phyloP scores from a whole-genome alignment of 805 yeast genomes.

The Kodamaea kakaduensis region DNA sequence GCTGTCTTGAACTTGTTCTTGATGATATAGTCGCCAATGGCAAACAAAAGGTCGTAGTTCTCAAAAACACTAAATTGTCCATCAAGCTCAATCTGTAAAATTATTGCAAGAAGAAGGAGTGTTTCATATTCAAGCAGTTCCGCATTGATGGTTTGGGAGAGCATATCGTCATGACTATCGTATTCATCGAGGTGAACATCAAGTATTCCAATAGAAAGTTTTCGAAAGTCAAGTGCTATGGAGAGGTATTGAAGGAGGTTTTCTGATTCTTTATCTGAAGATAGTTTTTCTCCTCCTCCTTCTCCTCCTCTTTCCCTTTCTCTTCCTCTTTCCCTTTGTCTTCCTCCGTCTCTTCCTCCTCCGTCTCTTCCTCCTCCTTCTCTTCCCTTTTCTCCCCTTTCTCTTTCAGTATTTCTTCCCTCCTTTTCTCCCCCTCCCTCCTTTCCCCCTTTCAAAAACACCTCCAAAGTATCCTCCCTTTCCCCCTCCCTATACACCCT shows the following conservation, averaged over 20 bases:
- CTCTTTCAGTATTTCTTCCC: not conserved
- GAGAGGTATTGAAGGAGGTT: conserved; percentile 13
- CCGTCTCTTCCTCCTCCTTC: too few species aligned
- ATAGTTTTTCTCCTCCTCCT: too few species aligned
- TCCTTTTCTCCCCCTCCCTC: conserved; percentile 2
- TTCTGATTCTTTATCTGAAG: too few species aligned
- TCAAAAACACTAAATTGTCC: conserved; percentile 37
- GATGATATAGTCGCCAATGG: conserved; percentile 36
- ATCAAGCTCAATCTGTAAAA: conserved; percentile 38
- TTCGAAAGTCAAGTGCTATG: conserved; percentile 33
- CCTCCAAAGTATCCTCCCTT: conserved; percentile 13
- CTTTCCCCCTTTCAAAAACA: not conserved
- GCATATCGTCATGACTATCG: conserved; percentile 22
- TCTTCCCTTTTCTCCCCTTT: not conserved
- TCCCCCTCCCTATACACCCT: conserved; percentile 2
- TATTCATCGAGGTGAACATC: conserved; percentile 41
- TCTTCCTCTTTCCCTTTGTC: too few species aligned
- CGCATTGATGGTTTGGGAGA: conserved; percentile 11
- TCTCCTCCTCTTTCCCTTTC: too few species aligned
- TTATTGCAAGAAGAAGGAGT: conserved; percentile 31
- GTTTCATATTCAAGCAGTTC: conserved; percentile 26
- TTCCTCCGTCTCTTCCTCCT: too few species aligned
- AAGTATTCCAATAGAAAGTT: conserved; percentile 31
- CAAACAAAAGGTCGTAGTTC: conserved; percentile 38
- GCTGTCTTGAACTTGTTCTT: conserved; percentile 16